Evolutionary conservation across 257 asterid species (phyloP), one percentile per base, ranked within the genome.

Genomic region (Cruciata laevipes): DNA sequence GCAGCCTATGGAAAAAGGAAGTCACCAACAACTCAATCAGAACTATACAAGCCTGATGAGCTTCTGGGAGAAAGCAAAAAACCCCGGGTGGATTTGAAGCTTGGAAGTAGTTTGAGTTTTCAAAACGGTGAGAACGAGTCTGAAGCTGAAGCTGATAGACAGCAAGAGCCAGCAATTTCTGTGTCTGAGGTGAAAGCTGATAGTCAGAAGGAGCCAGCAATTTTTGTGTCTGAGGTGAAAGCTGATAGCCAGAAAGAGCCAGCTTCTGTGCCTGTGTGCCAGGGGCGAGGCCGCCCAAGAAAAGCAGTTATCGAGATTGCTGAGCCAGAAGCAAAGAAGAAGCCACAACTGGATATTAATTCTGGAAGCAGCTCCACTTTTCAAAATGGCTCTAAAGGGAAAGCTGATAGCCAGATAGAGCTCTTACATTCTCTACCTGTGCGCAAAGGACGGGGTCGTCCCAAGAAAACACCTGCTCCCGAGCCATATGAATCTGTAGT

Each of bases 1-100:
- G 70, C 52, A 68, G 68, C 78, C 31, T 74, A 84, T 24, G 76
- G 65, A 77, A 76, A 72, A 65, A 69, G 72, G 61, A 82, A 72
- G 74, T 56, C 69, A 25, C 73, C 74, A 69, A 60, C 76, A 66
- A 7, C 16, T 75, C 74, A 67, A 61, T 82, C 85, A 40, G 38
- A 24, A 56, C 81, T 82, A 63, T 75, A 69, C 38, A 76, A 67
- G 68, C 75, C 61, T 44, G 74, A 60, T 32, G 76, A 70, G 70
- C 23, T 30, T 62, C 67, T 24, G 65, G 7, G 38, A 65, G 75
- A 69, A 30, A 73, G 76, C 68, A 71, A 84, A 64, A 69, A 42
- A 42, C 51, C 51, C 5, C 71, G 6, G 61, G 66, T 82, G 69
- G 69, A 59, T 21, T 70, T 77, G 83, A 61, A 80, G 73, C 65